Evolutionary conservation across 2,329 filamentous ascomycete species (phyloP).

Genomic region (Clonostachys byssicola): DNA sequence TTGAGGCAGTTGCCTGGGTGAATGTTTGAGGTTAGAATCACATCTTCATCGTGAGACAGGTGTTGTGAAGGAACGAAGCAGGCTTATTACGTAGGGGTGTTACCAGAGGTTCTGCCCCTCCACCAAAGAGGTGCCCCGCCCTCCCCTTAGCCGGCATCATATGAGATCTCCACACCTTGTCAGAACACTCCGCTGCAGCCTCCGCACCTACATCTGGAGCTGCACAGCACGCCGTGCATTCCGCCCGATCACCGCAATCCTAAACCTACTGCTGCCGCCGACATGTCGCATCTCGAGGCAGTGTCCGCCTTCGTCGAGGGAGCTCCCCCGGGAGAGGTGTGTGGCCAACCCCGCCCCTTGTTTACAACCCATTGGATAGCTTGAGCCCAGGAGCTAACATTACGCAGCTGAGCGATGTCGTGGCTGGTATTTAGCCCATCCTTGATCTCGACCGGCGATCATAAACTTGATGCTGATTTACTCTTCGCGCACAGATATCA

Average conservation of each 20-base stretch:
- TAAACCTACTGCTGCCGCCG: neutral
- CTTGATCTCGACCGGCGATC: neutral
- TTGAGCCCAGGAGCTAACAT: slow-evolving; percentile 8
- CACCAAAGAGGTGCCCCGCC: too few relatives aligned
- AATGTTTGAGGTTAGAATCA: too few relatives aligned
- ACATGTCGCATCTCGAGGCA: slow-evolving; percentile 32
- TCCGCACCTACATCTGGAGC: too few relatives aligned
- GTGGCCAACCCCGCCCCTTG: slow-evolving; percentile 12
- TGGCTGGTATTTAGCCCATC: slow-evolving; percentile 60
- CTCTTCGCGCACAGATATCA: slow-evolving; percentile 67
- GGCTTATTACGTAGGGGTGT: too few relatives aligned
- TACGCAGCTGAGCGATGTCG: slow-evolving; percentile 75
- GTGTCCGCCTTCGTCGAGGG: slow-evolving; percentile 88
- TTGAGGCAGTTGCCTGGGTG: too few relatives aligned
- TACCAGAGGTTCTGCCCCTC: too few relatives aligned
- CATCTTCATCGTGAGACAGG: too few relatives aligned
- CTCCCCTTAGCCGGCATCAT: neutral
- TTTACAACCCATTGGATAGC: slow-evolving; percentile 2
- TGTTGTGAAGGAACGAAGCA: too few relatives aligned
- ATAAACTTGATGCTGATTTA: slow-evolving; percentile 11
- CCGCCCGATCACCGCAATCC: too few relatives aligned
- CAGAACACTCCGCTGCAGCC: too few relatives aligned
- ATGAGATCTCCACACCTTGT: neutral
- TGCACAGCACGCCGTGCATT: too few relatives aligned
- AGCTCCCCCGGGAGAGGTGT: slow-evolving; percentile 93